Evolutionary conservation across 2,329 filamentous ascomycete species (phyloP), one percentile per base, ranked within the genome.

Genomic region (Cyphellophora europaea): DNA sequence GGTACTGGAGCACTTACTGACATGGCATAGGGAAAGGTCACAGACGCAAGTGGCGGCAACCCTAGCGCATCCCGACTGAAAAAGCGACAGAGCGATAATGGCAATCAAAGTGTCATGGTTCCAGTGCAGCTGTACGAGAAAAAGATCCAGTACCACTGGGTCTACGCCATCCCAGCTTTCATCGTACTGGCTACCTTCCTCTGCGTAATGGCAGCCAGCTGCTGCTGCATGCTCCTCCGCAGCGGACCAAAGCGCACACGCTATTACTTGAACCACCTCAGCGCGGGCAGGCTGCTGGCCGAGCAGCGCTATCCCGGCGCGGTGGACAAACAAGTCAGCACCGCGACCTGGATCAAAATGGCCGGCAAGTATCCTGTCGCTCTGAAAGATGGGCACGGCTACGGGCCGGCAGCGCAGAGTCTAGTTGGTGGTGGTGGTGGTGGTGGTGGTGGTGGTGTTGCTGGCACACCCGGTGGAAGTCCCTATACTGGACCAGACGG

Each of bases 81-180:
- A 8, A 25, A 25, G n/a, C 21, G 21, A 8, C 21, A 25, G n/a
- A 8, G 8, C 21, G 21, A 25, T 25, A n/a, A 25, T 25, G 21
- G 8, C 21, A 8, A 25, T 8, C 21, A 25, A 25, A 25, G 8
- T 8, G 21, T 25, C 21, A 8, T 25, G 8, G 21, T 25, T n/a
- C 21, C 21, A 2, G 47, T 63, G 13, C 51, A 41, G 2, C 41
- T 53, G 1, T 54, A 50, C 27, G 44, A 46, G 2, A 45, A 40
- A 3, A 43, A 43, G 2, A 53, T 63, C 23, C 47, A 41, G 19
- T 65, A 62, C 38, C 40, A 53, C n/a, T 37, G 49, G 4, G 35
- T 39, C 3, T 62, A 53, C 35, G 57, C 50, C 8, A 52, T 62
- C 6, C 58, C 59, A 1, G 58, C 53, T 10, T 32, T 40, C 28